phyloP scores from a whole-genome alignment of 805 yeast genomes.

The Cyberlindnera mycetangii region DNA sequence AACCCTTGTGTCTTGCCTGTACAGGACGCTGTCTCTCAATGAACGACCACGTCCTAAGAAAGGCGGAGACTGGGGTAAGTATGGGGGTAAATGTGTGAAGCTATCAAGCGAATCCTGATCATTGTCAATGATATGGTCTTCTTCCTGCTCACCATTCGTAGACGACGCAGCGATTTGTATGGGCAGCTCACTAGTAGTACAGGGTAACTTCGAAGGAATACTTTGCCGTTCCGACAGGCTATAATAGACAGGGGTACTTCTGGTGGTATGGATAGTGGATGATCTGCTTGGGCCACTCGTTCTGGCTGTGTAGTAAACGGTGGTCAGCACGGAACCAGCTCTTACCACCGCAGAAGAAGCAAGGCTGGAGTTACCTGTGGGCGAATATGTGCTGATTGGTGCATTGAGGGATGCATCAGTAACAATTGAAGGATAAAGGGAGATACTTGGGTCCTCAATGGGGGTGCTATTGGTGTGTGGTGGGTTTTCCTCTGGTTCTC shows the following conservation, averaged over 20 bases:
- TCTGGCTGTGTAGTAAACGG: conserved; percentile 3
- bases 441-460: background rate
- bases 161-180: too few relatives aligned
- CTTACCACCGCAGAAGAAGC: background rate
- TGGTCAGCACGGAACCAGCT: conserved; percentile 1
- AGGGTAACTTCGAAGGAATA: background rate
- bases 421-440: too few relatives aligned
- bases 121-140: background rate
- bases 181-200: background rate
- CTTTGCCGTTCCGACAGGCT: background rate
- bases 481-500: too few relatives aligned
- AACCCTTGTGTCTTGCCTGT: conserved; percentile 30
- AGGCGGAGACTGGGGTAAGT: conserved; percentile 10
- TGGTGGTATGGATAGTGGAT: background rate
- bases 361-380: background rate
- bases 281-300: conserved; percentile 2
- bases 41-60: conserved; percentile 21
- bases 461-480: too few relatives aligned
- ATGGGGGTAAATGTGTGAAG: conserved; percentile 23
- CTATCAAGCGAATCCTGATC: conserved; percentile 1
- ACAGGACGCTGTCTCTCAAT: conserved; percentile 28
- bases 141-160: background rate
- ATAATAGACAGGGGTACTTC: background rate
- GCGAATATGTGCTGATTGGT: background rate
- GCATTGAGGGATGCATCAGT: background rate